phyloP scores from a whole-genome alignment of 2,329 filamentous ascomycete species.

The Aspergillus tubingensis region DNA sequence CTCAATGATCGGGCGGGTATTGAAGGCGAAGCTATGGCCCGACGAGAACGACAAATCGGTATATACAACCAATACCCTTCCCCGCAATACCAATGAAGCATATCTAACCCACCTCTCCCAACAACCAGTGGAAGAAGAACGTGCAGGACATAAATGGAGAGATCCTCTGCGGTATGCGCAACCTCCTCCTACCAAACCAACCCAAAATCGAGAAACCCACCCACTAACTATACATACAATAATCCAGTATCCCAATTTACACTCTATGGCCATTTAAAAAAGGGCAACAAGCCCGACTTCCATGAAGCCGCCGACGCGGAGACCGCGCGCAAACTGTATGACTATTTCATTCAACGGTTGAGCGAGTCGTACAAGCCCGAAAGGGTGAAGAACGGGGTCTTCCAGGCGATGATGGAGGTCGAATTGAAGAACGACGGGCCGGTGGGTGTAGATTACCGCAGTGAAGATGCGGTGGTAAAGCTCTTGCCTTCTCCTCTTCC shows the following conservation, averaged over 20 bases:
- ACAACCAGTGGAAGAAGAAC: slow-evolving; percentile 77
- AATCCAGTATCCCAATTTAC: slow-evolving; percentile 90
- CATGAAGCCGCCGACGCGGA: slow-evolving; percentile 80
- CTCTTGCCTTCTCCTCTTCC: slow-evolving; percentile 32
- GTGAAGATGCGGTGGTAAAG: slow-evolving; percentile 59
- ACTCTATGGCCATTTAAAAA: slow-evolving; percentile 87
- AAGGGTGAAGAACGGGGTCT: slow-evolving; percentile 89
- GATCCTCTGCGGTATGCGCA: slow-evolving; percentile 78
- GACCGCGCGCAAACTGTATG: slow-evolving; percentile 78
- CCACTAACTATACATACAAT: background rate
- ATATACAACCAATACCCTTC: slow-evolving; percentile 19
- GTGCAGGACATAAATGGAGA: slow-evolving; percentile 89
- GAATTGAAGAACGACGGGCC: slow-evolving; percentile 83
- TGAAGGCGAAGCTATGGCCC: slow-evolving; percentile 92
- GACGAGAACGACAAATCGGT: slow-evolving; percentile 72
- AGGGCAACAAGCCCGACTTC: slow-evolving; percentile 93
- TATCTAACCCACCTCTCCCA: background rate
- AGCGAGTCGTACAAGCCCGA: slow-evolving; percentile 69
- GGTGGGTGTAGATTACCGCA: slow-evolving; percentile 63
- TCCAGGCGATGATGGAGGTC: slow-evolving; percentile 99
- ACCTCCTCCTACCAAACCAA: background rate
- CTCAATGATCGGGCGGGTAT: slow-evolving; percentile 76
- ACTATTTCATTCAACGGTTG: slow-evolving; percentile 78
- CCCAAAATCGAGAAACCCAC: background rate
- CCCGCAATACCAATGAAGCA: slow-evolving; percentile 3